Percentiles rank a stretch among this genome's conserved stretches.
Conservation (phyloP, 768 basidiomycete species). For the Obba rivulosa region DNA sequence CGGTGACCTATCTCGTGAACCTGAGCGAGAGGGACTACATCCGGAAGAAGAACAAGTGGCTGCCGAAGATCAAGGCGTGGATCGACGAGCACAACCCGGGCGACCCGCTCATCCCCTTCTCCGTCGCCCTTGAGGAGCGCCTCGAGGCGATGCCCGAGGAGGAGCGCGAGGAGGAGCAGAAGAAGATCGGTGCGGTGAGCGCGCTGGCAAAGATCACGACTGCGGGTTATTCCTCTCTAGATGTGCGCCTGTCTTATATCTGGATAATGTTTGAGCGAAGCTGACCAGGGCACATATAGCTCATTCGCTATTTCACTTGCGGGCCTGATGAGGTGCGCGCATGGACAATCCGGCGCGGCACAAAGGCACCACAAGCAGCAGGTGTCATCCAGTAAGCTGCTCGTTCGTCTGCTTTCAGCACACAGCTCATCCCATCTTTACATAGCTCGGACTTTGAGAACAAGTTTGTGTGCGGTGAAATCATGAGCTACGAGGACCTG, state of each 20-base stretch:
- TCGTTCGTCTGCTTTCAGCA: neutral
- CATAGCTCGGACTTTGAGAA: conserved; percentile 91
- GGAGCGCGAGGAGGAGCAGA: conserved; percentile 66
- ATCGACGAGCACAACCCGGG: conserved; percentile 96
- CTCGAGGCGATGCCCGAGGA: conserved; percentile 66
- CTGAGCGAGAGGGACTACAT: conserved; percentile 90
- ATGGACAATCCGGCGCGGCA: conserved; percentile 94
- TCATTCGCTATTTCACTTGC: conserved; percentile 96
- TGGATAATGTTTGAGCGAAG: too few species aligned
- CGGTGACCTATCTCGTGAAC: conserved; percentile 97
- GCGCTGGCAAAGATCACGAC: conserved; percentile 92
- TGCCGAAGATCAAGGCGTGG: conserved; percentile 97
- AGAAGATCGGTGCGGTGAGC: conserved; percentile 66
- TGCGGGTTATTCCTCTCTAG: conserved; percentile 83
- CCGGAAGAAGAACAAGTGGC: conserved; percentile 99
- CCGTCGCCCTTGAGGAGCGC: conserved; percentile 92
- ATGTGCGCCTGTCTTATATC: conserved; percentile 42
- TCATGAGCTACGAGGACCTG: conserved; percentile 89
- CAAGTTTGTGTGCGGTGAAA: conserved; percentile 96
- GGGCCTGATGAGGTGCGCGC: conserved; percentile 96
- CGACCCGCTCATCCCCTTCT: conserved; percentile 94
- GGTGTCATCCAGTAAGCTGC: conserved; percentile 89
- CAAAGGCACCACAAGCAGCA: conserved; percentile 94
- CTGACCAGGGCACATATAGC: conserved; percentile 34
- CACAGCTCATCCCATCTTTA: neutral